phyloP scores from a whole-genome alignment of 2,329 filamentous ascomycete species.

The Cladosporium colombiae region DNA sequence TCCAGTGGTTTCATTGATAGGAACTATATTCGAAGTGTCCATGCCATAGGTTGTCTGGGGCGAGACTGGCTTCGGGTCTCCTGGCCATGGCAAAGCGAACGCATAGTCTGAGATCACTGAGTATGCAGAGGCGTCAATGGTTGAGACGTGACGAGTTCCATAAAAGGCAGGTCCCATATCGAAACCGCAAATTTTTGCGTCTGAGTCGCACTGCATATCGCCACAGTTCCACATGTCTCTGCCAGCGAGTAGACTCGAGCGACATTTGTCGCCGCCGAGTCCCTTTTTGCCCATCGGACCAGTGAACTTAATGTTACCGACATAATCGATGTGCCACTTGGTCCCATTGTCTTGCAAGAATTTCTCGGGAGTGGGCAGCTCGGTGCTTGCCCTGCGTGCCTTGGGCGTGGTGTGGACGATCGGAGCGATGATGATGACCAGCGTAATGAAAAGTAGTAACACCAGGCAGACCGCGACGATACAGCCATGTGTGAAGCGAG shows the following conservation, averaged over 20 bases:
- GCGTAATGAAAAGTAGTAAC: neutral
- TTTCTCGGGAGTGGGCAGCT: neutral
- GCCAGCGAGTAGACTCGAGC: neutral
- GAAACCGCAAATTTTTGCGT: neutral
- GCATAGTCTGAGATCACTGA: neutral
- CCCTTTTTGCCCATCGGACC: neutral
- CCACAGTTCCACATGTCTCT: neutral
- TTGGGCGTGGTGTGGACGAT: neutral
- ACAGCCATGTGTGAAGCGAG: neutral
- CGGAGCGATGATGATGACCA: neutral
- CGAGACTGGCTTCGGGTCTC: neutral
- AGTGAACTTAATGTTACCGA: neutral
- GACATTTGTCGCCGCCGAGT: neutral
- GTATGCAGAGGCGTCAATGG: neutral
- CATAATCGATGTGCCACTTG: slow-evolving; percentile 5
- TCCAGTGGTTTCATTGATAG: neutral
- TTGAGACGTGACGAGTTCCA: neutral
- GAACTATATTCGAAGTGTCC: neutral
- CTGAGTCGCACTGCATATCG: neutral
- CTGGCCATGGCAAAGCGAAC: neutral
- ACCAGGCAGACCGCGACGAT: neutral
- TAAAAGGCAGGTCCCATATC: slow-evolving; percentile 1
- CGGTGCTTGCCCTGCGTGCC: neutral
- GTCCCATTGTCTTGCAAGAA: slow-evolving; percentile 1
- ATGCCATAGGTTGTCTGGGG: neutral